Evolutionary conservation across 148 eudicot species (phyloP).

Genomic region (Fagopyrum esculentum): DNA sequence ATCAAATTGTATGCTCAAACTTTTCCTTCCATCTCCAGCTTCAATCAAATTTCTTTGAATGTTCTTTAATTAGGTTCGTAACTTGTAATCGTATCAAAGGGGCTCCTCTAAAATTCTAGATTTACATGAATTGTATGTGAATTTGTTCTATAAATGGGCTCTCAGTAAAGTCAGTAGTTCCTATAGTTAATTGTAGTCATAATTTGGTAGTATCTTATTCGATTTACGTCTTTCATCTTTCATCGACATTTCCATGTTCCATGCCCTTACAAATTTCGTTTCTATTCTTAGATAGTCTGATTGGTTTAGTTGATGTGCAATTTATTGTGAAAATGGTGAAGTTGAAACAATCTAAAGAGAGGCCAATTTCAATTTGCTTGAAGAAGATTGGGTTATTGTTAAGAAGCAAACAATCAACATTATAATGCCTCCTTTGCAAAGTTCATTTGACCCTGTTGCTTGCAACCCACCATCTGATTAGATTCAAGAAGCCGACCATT

Average conservation of each 20-base stretch:
- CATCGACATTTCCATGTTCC: background rate
- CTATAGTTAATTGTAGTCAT: too few species aligned
- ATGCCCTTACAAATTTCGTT: too few species aligned
- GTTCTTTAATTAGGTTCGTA: background rate
- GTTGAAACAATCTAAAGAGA: conserved; percentile 26
- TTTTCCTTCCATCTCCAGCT: background rate
- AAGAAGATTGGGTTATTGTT: conserved; percentile 56
- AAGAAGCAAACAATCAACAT: conserved; percentile 74
- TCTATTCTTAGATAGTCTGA: too few species aligned
- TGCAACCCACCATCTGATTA: conserved; percentile 26
- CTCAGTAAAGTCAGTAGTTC: too few species aligned
- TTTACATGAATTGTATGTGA: background rate
- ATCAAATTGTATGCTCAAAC: conserved; percentile 5
- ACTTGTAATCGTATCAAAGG: background rate
- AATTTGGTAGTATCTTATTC: too few species aligned
- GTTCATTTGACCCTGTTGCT: conserved; percentile 19
- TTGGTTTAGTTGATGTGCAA: conserved; percentile 13
- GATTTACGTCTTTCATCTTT: too few species aligned
- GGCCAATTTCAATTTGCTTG: conserved; percentile 16
- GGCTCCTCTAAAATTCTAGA: background rate
- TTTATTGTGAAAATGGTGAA: conserved; percentile 19
- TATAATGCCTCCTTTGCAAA: conserved; percentile 51
- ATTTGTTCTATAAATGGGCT: too few species aligned
- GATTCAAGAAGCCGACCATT: too few species aligned
- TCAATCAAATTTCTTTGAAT: too few species aligned